A percentile compares a stretch with the other conserved stretches of the same genome.
Conservation (phyloP, 495 filamentous ascomycete species). For the Pyrenopolyporus hunteri region DNA sequence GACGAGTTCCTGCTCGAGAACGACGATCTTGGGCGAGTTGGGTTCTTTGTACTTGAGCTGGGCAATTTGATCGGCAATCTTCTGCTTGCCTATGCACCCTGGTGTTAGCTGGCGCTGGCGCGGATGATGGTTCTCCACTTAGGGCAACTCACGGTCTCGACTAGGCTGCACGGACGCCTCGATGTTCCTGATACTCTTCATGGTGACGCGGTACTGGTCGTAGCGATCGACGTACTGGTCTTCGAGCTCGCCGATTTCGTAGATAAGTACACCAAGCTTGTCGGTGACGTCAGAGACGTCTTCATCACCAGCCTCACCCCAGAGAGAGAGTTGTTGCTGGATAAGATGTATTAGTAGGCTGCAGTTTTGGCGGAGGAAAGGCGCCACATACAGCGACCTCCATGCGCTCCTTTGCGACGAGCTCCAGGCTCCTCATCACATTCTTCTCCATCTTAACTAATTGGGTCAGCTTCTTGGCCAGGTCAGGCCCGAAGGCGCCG, state of each 20-base stretch:
- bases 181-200: slow-evolving; percentile 99
- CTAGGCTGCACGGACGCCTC: slow-evolving; percentile 98
- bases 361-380: neutral
- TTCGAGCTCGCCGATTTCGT: slow-evolving; percentile 98
- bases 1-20: slow-evolving; percentile 97
- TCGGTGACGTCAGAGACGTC: slow-evolving; percentile 99
- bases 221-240: slow-evolving; percentile 98
- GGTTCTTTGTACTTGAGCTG: slow-evolving; percentile 99
- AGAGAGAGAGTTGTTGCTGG: slow-evolving; percentile 97
- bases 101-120: slow-evolving; percentile 6
- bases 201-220: slow-evolving; percentile 98
- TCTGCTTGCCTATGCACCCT: slow-evolving; percentile 87
- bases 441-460: slow-evolving; percentile 99
- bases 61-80: slow-evolving; percentile 98
- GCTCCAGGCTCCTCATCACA: slow-evolving; percentile 96
- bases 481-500: slow-evolving; percentile 93
- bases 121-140: neutral
- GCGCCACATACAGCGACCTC: slow-evolving; percentile 84
- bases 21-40: slow-evolving; percentile 94
- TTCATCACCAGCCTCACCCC: slow-evolving; percentile 95
- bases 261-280: slow-evolving; percentile 96
- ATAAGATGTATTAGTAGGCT: slow-evolving; percentile 39
- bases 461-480: slow-evolving; percentile 95
- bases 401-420: slow-evolving; percentile 94
- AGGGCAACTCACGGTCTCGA: slow-evolving; percentile 79